Evolutionary conservation across 306 rosid species (phyloP), one percentile per base, ranked within the genome.

Genomic region (Vicia faba): DNA sequence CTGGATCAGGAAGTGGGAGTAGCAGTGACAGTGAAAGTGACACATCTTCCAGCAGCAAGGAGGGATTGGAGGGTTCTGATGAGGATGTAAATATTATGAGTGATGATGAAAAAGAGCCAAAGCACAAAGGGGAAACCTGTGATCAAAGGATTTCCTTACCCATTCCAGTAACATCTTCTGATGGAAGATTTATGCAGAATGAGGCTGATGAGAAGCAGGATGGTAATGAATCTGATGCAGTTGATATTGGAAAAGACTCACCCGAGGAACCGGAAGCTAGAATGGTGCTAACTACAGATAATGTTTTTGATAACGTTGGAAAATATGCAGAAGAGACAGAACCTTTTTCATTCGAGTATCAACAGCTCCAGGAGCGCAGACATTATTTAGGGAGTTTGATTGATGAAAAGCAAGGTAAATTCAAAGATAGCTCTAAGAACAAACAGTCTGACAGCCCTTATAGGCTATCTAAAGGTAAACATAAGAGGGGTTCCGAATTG

Each of bases 71-170:
- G 74, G 96, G 77, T 69, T 86, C 96, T 66, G 98, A 92, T 64
- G 96, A 78, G 91, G 96, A 92, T 69, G 91, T 92, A 61, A 89
- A 92, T 80, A 92, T 92, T 61, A 83, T 92, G 95, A 85, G 88
- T 14, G 96, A 89, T 69, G 98, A 92, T 86, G 98, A 92, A 55
- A 87, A 87, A 64, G 96, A 86, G 77, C 72, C 89, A 54, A 84
- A 88, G 75, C 75, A 26, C 76, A 77, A 82, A 76, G 53, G 68
- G 64, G 92, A 81, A 81, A 72, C 72, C 75, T 65, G 86, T 39
- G 85, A 79, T 70, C 84, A 44, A 35, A 83, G 72, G 75, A 61
- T 80, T 39, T 68, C 89, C 68, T 48, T 83, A 5, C 84, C 80
- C 35, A 16, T 70, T 68, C 83, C 81, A 26, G 79, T 80, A 75